phyloP scores from a whole-genome alignment of 495 filamentous ascomycete species.

The Hypomontagnella submonticulosa region DNA sequence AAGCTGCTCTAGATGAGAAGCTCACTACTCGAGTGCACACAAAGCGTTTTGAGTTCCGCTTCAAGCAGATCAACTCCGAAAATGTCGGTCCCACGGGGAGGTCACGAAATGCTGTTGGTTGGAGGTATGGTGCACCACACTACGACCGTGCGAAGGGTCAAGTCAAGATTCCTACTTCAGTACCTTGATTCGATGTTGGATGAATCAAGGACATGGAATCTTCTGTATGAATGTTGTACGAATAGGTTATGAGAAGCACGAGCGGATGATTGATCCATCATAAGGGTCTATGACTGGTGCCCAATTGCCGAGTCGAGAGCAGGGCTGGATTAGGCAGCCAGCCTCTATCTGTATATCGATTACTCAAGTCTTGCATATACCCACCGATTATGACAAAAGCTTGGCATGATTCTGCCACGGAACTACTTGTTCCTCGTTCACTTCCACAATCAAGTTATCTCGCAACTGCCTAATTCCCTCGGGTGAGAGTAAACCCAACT shows the following conservation, averaged over 20 bases:
- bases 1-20: constrained; percentile 53
- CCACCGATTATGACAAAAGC: constrained; percentile 31
- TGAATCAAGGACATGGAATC: neutral
- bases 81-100: constrained; percentile 60
- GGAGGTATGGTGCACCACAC: constrained; percentile 63
- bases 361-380: constrained; percentile 39
- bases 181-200: constrained; percentile 42
- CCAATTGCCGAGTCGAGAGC: constrained; percentile 1
- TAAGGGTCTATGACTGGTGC: neutral
- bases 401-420: constrained; percentile 48
- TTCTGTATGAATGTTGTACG: constrained; percentile 40
- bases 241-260: constrained; percentile 13
- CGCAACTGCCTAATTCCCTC: constrained; percentile 62
- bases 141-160: constrained; percentile 59
- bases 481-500: constrained; percentile 62
- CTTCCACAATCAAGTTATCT: constrained; percentile 59
- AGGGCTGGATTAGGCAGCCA: constrained; percentile 14
- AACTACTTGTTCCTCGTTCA: constrained; percentile 39
- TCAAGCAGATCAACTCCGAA: constrained; percentile 70
- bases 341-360: constrained; percentile 42
- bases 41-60: constrained; percentile 79
- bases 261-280: neutral
- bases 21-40: constrained; percentile 58
- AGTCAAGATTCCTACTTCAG: constrained; percentile 60
- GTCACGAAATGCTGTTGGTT: constrained; percentile 66